Evolutionary conservation across 805 yeast genomes (phyloP).

Genomic region (Teunomyces funiuensis): DNA sequence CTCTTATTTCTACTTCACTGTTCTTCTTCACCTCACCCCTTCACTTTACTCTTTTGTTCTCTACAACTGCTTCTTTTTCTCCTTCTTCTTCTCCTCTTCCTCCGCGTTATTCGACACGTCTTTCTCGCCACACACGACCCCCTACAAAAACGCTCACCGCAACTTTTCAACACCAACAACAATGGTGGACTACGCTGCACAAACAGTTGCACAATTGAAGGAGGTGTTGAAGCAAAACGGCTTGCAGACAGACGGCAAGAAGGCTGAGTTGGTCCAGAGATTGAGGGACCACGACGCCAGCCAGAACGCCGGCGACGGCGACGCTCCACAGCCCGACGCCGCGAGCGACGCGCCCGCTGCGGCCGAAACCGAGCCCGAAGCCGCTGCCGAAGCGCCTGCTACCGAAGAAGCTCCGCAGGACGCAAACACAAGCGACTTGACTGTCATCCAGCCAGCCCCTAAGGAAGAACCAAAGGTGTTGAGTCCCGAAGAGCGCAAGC

Average conservation of each 20-base stretch:
- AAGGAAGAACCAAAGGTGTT: constrained; percentile 41
- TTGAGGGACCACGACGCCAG: constrained; percentile 55
- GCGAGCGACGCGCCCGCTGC: constrained; percentile 9
- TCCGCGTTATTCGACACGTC: not conserved
- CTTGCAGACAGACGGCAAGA: constrained; percentile 72
- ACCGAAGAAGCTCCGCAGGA: constrained; percentile 14
- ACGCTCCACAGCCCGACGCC: constrained; percentile 15
- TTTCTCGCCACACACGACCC: constrained; percentile 1
- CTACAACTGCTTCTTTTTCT: not conserved
- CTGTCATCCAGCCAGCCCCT: constrained; percentile 17
- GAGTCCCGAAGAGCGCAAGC: constrained; percentile 70
- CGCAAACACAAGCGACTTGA: constrained; percentile 12
- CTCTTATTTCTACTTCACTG: not conserved
- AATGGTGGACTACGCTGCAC: constrained; percentile 59
- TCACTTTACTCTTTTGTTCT: not conserved
- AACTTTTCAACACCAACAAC: constrained; percentile 1
- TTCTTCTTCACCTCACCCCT: not conserved
- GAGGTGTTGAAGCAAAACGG: constrained; percentile 68
- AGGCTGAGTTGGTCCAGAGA: constrained; percentile 71
- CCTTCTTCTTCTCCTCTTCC: not conserved
- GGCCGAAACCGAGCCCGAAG: constrained; percentile 10
- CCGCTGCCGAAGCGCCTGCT: constrained; percentile 12
- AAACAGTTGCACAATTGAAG: constrained; percentile 82
- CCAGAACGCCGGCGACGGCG: constrained; percentile 16
- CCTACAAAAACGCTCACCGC: not conserved